phyloP scores from a whole-genome alignment of 2,329 filamentous ascomycete genomes.

The Chaetomium olivaceum region DNA sequence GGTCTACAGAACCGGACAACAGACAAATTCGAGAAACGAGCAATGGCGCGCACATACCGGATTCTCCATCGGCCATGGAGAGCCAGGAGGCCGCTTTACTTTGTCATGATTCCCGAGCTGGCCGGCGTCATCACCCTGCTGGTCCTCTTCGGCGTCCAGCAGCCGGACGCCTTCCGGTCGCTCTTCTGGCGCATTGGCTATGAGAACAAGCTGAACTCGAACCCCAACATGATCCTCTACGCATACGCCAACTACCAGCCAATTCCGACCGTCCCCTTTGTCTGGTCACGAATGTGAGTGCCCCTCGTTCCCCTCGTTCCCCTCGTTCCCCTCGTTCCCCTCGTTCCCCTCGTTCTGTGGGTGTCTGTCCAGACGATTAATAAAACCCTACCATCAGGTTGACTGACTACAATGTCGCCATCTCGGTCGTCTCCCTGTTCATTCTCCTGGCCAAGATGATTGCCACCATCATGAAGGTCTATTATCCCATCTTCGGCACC shows the following conservation, averaged over 20 bases:
- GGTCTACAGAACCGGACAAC: neutral
- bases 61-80: constrained; percentile 62
- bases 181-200: constrained; percentile 72
- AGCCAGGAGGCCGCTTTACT: constrained; percentile 60
- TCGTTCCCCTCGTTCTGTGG: too few relatives aligned
- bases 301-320: too few relatives aligned
- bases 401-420: constrained; percentile 74
- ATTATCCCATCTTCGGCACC: constrained; percentile 65
- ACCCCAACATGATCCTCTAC: constrained; percentile 68
- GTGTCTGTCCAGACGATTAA: neutral
- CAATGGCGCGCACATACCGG: constrained; percentile 43
- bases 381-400: constrained; percentile 53
- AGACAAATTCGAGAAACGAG: neutral
- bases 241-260: constrained; percentile 70
- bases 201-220: constrained; percentile 72
- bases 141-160: constrained; percentile 70
- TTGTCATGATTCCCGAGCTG: constrained; percentile 67
- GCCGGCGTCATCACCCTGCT: constrained; percentile 64
- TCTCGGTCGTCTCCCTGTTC: constrained; percentile 75
- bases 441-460: constrained; percentile 70
- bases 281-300: constrained; percentile 72
- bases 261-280: constrained; percentile 62
- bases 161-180: constrained; percentile 71
- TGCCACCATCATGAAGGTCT: constrained; percentile 69
- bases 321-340: too few relatives aligned